Evolutionary conservation across 148 eudicot genomes (phyloP).

Genomic region (Silene conica): DNA sequence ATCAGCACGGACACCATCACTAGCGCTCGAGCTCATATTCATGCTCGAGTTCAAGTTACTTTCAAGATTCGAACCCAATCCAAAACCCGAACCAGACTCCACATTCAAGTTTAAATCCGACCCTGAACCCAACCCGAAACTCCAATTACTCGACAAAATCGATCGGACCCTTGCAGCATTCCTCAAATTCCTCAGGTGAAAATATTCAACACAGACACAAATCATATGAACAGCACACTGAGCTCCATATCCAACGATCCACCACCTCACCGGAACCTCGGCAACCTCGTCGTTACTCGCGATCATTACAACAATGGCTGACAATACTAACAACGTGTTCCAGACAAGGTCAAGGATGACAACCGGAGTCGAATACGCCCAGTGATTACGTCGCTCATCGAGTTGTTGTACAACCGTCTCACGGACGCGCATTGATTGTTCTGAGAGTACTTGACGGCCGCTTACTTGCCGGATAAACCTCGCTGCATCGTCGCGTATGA

Average conservation of each 20-base stretch:
- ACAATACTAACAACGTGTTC: slow-evolving; percentile 11
- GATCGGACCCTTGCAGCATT: background rate
- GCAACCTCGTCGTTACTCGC: background rate
- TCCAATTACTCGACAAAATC: background rate
- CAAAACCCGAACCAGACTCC: background rate
- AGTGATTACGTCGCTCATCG: slow-evolving; percentile 4
- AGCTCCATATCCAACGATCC: slow-evolving; percentile 15
- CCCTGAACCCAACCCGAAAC: background rate
- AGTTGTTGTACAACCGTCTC: slow-evolving; percentile 13
- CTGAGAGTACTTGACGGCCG: slow-evolving; percentile 12
- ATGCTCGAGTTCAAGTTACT: slow-evolving; percentile 8
- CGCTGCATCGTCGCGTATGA: background rate
- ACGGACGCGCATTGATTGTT: slow-evolving; percentile 17
- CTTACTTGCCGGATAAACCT: slow-evolving; percentile 4
- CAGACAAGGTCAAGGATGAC: slow-evolving; percentile 12
- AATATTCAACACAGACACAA: background rate
- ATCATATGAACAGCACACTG: slow-evolving; percentile 7
- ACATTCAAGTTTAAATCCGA: background rate
- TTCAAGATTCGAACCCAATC: slow-evolving; percentile 7
- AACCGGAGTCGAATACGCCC: slow-evolving; percentile 16
- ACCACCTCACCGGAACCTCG: slow-evolving; percentile 9
- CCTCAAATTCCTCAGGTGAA: background rate
- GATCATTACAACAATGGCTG: background rate
- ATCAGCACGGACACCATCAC: slow-evolving; percentile 43
- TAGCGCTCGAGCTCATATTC: slow-evolving; percentile 39